A percentile compares a stretch with the other conserved stretches of the same genome.
Evolutionary conservation across 495 filamentous ascomycete species (phyloP).

Genomic region (Penicillium atrosanguineum): DNA sequence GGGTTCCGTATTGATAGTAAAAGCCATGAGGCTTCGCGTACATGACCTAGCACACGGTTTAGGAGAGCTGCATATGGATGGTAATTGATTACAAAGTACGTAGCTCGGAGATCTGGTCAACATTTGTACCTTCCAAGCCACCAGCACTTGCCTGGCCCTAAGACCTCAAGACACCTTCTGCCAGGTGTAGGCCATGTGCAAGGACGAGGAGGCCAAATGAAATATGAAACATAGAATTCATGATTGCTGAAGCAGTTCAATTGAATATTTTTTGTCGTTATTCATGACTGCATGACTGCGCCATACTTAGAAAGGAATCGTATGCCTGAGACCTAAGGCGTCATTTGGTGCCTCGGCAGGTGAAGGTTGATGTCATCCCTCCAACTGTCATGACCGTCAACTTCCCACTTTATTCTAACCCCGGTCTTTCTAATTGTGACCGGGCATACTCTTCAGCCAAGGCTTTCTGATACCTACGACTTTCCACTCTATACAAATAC

Average conservation of each 20-base stretch:
- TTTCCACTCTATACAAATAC: neutral
- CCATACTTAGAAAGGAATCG: neutral
- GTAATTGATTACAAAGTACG: neutral
- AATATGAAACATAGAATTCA: no score
- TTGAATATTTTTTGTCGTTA: no score
- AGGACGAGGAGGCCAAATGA: no score
- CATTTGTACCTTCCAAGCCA: no score
- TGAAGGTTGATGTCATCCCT: constrained; percentile 21
- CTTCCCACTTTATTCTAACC: constrained; percentile 6
- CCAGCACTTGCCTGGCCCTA: no score
- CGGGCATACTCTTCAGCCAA: neutral
- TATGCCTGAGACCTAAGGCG: constrained; percentile 8
- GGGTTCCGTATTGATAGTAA: neutral
- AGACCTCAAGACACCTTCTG: no score
- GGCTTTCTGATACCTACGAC: neutral
- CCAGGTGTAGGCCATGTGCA: no score
- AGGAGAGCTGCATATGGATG: neutral
- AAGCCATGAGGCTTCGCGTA: neutral
- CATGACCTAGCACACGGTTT: neutral
- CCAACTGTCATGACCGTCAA: constrained; percentile 3
- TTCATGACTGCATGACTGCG: neutral
- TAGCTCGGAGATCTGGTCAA: no score
- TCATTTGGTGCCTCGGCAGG: constrained; percentile 14
- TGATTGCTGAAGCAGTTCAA: no score
- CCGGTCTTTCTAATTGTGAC: neutral